Percentiles rank a stretch among this genome's conserved stretches.
Evolutionary conservation across 2,329 filamentous ascomycete genomes (phyloP).

Genomic region (Zasmidium angulare): DNA sequence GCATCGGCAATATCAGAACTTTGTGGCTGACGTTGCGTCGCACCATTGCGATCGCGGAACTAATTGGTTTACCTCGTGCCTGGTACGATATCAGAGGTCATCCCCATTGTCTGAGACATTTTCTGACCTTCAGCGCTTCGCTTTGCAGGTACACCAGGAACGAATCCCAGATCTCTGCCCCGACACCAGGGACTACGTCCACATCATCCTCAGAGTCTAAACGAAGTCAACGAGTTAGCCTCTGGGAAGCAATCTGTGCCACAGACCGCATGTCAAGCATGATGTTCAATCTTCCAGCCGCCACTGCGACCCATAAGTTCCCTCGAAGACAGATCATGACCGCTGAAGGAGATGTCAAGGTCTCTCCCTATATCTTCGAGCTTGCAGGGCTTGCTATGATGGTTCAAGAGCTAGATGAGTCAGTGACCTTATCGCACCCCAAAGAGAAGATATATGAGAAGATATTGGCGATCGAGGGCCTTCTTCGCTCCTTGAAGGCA

Average conservation of each 20-base stretch:
- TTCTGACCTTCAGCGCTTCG: too few relatives aligned
- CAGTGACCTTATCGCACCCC: slow-evolving; percentile 16
- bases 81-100: too few relatives aligned
- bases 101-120: too few relatives aligned
- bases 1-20: slow-evolving; percentile 37
- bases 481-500: slow-evolving; percentile 27
- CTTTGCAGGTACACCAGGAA: slow-evolving; percentile 5
- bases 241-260: slow-evolving; percentile 37
- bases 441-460: slow-evolving; percentile 23
- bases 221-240: slow-evolving; percentile 23
- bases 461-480: slow-evolving; percentile 29
- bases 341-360: slow-evolving; percentile 24
- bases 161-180: slow-evolving; percentile 1
- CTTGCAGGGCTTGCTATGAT: slow-evolving; percentile 28
- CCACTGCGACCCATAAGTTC: slow-evolving; percentile 27
- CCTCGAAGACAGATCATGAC: slow-evolving; percentile 18
- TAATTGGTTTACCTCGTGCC: slow-evolving; percentile 38
- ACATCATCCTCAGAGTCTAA: slow-evolving; percentile 8
- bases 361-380: slow-evolving; percentile 27
- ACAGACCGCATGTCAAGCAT: slow-evolving; percentile 35
- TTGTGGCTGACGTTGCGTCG: slow-evolving; percentile 41
- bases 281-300: slow-evolving; percentile 39
- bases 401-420: slow-evolving; percentile 29
- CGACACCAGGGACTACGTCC: slow-evolving; percentile 4
- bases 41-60: slow-evolving; percentile 39